Base-by-base conservation (phyloP, 2,329 filamentous ascomycete genomes). In the Pseudogymnoascus sp. region DNA sequence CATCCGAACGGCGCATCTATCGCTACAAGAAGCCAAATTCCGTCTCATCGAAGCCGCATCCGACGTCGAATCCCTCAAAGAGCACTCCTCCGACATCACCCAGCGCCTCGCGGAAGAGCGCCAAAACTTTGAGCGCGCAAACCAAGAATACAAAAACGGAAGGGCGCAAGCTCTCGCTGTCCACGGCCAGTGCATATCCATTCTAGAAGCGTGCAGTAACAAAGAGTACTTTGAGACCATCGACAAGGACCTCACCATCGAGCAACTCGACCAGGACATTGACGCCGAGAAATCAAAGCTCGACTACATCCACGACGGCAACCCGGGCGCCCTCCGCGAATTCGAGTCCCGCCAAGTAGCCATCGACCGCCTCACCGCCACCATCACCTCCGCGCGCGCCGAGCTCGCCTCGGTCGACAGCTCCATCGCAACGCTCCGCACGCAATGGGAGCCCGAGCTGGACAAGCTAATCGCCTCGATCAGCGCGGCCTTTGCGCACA, bases 401-500 rank as follows among this genome's bases (percentile, higher is more conserved):
- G 80, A 82, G 61, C 77, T 94, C 8, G 80, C 80, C 2, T 75
- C 79, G 2, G 75, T 88, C 14, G 78, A 79, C 14, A 71, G 72
- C 11, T 79, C 83, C 55, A 93, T 96, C 65, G 74, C 78, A 0
- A 80, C 85, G 38, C 76, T 96, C 62, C 87, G 88, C 68, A 78
- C 78, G 14, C 79, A 83, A 66, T 99, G 92, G 90, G 94, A 97
- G 74, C 92, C 92, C 0, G 78, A 83, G 68, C 81, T 99, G 2
- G 92, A 97, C 67, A 80, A 79, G 22, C 81, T 99, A 2, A 82
- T 97, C 41, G 78, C 78, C 19, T 86, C 87, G 71, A 97, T 99
- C 75, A 96, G 91, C 72, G 85, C 91, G 58, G 92, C 92, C 0
- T 99, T 99, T 74, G 86, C 89, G 5, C 88, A 93, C 73, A 97